A percentile compares a stretch with the other conserved stretches of the same genome.
Conservation (phyloP, 768 basidiomycete species). For the Megacollybia marginata region DNA sequence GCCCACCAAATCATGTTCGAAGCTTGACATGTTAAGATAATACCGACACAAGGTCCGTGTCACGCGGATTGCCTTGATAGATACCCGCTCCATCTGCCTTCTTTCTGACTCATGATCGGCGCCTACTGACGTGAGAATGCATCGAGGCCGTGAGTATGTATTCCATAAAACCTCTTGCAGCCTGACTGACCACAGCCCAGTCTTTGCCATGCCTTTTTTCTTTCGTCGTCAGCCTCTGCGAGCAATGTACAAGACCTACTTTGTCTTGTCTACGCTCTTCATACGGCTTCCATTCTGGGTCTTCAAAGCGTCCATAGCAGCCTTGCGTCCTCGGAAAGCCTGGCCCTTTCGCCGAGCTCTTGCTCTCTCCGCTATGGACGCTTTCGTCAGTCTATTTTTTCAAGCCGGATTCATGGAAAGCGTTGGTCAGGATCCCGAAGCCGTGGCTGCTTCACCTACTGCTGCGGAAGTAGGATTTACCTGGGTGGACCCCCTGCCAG, state of each 20-base stretch:
- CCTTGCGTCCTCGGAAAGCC: neutral
- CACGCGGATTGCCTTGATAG: too few species aligned
- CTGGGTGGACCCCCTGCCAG: slow-evolving; percentile 39
- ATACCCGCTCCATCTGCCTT: too few species aligned
- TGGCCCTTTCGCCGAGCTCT: neutral
- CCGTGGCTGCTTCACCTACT: neutral
- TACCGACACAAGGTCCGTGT: too few species aligned
- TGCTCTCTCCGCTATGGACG: neutral
- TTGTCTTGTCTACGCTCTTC: neutral
- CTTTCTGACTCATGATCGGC: too few species aligned
- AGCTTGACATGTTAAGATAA: too few species aligned
- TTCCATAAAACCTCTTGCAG: too few species aligned
- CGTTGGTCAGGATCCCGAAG: neutral
- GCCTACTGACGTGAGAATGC: too few species aligned
- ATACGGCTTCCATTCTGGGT: neutral
- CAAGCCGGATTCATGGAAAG: neutral
- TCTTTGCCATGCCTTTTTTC: too few species aligned
- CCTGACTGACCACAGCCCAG: too few species aligned
- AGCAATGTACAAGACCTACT: neutral
- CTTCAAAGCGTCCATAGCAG: neutral
- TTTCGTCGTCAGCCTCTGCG: neutral
- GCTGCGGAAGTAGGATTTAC: slow-evolving; percentile 11
- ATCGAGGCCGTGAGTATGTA: too few species aligned
- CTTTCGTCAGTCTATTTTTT: neutral
- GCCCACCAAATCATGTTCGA: too few species aligned